Evolutionary conservation across 2,329 filamentous ascomycete genomes (phyloP), one percentile per base, ranked within the genome.

Genomic region (Colletotrichum navitas): DNA sequence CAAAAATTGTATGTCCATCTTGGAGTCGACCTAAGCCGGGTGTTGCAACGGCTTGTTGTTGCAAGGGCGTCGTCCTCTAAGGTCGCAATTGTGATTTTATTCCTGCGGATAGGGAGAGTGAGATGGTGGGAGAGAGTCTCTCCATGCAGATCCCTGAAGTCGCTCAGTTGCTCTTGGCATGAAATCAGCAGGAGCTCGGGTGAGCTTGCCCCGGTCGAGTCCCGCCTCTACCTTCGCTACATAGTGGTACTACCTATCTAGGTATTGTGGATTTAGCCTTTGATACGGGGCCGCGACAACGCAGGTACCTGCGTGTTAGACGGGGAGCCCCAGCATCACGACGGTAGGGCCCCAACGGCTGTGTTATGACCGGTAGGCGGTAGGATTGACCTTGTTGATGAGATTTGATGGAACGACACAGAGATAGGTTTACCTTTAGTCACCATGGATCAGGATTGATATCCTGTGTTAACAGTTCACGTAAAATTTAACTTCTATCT

Each of bases 171-270:
- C 68, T 68, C 58, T 55, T 63, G 36, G 59, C 36, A 59, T 63
- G 58, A 71, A 71, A 68, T 71, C 59, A 68, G 65, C 68, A 71
- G 65, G 65, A 68, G 65, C 65, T 69, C 65, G 32, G 68, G 68
- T 21, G 54, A 64, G 59, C 68, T 71, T 68, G 29, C 68, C 65
- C 65, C 58, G 68, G 65, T 49, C 68, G n/a, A 54, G 63, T 39
- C 21, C 54, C 43, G 26, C 34, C 24, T 34, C 43, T 45, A 34
- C 34, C 34, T 10, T 11, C 34, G 34, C 34, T 36, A 10, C 1
- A 8, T 47, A 49, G 47, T 16, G 24, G 41, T 54, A 41, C 45
- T 47, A 18, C 49, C 43, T 36, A 45, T n/a, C n/a, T n/a, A n/a
- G n/a, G n/a, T n/a, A n/a, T n/a, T 41, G 16, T 24, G 26, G 45